Percentiles rank a stretch among this genome's conserved stretches.
Conservation (phyloP, 2,329 filamentous ascomycete genomes). For the Ophiostoma ulmi region DNA sequence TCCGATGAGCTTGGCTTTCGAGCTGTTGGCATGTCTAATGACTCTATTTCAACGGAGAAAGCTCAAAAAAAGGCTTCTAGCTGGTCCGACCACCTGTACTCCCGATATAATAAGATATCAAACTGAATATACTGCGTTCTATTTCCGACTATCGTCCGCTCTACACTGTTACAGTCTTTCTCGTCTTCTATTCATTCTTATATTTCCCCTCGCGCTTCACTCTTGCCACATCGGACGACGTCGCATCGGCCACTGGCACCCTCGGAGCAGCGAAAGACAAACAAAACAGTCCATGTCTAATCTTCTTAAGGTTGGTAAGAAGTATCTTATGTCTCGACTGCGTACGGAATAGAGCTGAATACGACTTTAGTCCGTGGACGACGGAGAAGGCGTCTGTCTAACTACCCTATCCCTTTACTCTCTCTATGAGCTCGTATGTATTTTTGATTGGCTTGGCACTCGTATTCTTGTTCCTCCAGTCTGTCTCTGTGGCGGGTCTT, state of each 20-base stretch:
- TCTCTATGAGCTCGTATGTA: not conserved
- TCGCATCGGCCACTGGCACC: not conserved
- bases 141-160: not conserved
- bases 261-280: not conserved
- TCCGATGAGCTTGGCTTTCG: too few relatives aligned
- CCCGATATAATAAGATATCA: too few relatives aligned
- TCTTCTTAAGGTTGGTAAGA: not conserved
- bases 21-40: too few relatives aligned
- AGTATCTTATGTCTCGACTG: too few relatives aligned
- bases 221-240: not conserved
- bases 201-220: slow-evolving; percentile 8
- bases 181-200: not conserved
- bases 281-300: too few relatives aligned
- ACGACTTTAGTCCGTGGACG: not conserved
- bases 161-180: not conserved
- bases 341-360: not conserved
- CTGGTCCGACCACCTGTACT: too few relatives aligned
- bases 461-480: slow-evolving; percentile 7
- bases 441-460: slow-evolving; percentile 1
- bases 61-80: too few relatives aligned
- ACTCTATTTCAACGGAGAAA: too few relatives aligned
- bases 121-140: too few relatives aligned
- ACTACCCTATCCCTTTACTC: not conserved
- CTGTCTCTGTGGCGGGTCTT: slow-evolving; percentile 4
- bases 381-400: not conserved